Evolutionary conservation across 768 basidiomycete species (phyloP), one percentile per base, ranked within the genome.

Genomic region (Jaapia argillacea): DNA sequence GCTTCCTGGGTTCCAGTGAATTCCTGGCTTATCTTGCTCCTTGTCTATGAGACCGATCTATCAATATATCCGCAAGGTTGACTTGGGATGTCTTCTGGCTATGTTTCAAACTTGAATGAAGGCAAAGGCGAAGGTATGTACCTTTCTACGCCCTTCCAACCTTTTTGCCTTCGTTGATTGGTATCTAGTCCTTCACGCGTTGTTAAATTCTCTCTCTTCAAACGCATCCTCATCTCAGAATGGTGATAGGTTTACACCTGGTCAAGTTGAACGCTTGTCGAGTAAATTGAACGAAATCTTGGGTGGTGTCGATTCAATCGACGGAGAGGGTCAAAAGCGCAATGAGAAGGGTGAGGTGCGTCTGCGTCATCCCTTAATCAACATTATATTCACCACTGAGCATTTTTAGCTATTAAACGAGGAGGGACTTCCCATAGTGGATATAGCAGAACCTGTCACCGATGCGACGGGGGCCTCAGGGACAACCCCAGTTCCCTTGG

Each of bases 361-460:
- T 64, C 51, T 51, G 25, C 43, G 25, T 51, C 20, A 26, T 25
- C 42, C 45, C n/a, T 40, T 25, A 42, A 51, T 37, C 46, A 24
- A 49, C 50, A 51, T 45, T 51, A 41, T 36, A 28, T n/a, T 37
- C 28, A 7, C 40, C n/a, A 40, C 37, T 46, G 49, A 39, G n/a
- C 7, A 22, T 36, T 21, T 52, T 5, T 47, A 87, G 85, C 66
- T 81, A 42, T 51, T 81, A 31, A 84, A 83, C 52, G 83, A 86
- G 52, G 85, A 89, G 39, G 85, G 84, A 3, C 71, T 85, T 28
- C 85, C 85, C 7, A 81, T 89, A 48, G 68, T 87, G 47, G 86
- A 89, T 27, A 80, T 89, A 45, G 72, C 70, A 24, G 86, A 89
- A 54, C 77, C 76, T 33, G 52, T 71, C 3, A 40, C 60, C 13